A percentile compares a stretch with the other conserved stretches of the same genome.
These are phyloP conservation scores for Achlya hypogyna DNA, from an alignment of 352 stramenopile genomes.

Conservation along the genomic window DNA sequence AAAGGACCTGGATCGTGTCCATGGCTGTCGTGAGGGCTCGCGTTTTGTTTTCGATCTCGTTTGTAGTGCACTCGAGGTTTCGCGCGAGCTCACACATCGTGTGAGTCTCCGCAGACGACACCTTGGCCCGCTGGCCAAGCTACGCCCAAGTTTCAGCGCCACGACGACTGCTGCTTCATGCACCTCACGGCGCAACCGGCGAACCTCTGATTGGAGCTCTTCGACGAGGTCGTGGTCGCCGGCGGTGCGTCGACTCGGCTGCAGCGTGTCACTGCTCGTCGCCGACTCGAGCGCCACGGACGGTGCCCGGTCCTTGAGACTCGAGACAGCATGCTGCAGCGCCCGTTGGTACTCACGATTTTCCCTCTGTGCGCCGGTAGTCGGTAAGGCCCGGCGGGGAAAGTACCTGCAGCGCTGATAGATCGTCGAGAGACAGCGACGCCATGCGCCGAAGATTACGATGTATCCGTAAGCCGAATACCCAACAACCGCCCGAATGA, in stretches of 20 bases:
- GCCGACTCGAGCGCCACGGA: not conserved
- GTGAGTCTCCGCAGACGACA: not conserved
- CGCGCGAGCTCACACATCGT: not conserved
- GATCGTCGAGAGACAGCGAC: not conserved
- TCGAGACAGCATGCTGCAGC: slow-evolving; percentile 2
- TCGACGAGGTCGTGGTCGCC: not conserved
- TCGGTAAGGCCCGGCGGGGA: not conserved
- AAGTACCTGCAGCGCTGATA: not conserved
- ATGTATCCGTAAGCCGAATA: too few species aligned
- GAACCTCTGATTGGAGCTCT: not conserved
- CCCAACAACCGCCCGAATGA: not conserved
- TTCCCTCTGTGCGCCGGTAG: not conserved
- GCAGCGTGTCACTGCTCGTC: not conserved
- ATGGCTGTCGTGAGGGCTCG: slow-evolving; percentile 1
- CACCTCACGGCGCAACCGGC: not conserved
- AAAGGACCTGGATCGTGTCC: slow-evolving; percentile 4
- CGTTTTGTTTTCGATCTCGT: slow-evolving; percentile 1
- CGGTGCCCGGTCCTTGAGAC: slow-evolving; percentile 4
- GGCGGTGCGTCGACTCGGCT: too few species aligned
- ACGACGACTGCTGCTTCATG: not conserved
- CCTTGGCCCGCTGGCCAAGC: not conserved
- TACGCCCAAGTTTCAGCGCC: not conserved
- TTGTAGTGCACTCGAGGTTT: not conserved
- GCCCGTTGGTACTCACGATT: slow-evolving; percentile 6
- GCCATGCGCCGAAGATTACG: not conserved